Conservation (phyloP, 192 early-diverging fungal genomes). For the Coemansia sp. region DNA sequence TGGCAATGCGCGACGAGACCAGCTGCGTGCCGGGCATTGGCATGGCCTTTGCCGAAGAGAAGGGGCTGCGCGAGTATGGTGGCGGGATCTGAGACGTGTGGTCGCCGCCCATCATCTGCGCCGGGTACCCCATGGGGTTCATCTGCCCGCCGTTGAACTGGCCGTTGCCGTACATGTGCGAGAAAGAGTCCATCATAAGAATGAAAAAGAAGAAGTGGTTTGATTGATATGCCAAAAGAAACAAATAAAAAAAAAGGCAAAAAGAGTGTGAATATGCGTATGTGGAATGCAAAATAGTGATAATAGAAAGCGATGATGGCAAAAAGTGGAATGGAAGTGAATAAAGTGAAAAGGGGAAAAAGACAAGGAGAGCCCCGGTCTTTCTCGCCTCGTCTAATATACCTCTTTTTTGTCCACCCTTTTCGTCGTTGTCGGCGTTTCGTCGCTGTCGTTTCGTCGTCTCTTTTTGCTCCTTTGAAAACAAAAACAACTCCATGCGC, state of each 20-base stretch:
- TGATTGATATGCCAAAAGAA: constrained; percentile 11
- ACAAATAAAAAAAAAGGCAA: constrained; percentile 13
- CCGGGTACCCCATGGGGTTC: constrained; percentile 14
- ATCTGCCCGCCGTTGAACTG: constrained; percentile 23
- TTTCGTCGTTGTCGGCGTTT: too few relatives aligned
- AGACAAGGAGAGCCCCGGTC: neutral
- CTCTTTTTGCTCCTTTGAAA: neutral
- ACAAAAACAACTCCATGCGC: neutral
- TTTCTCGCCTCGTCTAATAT: constrained; percentile 1
- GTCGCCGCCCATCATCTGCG: constrained; percentile 15
- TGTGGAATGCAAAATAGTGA: constrained; percentile 15
- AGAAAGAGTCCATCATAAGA: constrained; percentile 29
- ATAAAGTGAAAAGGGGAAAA: constrained; percentile 14
- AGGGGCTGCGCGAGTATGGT: constrained; percentile 17
- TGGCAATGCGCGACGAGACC: constrained; percentile 22
- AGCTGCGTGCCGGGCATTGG: constrained; percentile 10
- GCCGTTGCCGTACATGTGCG: constrained; percentile 32
- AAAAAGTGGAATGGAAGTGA: neutral
- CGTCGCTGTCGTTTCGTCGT: too few relatives aligned
- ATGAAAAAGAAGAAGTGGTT: neutral
- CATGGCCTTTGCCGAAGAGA: constrained; percentile 4
- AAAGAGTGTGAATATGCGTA: constrained; percentile 11
- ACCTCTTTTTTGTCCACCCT: neutral
- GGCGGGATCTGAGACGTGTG: constrained; percentile 29
- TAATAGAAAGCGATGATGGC: constrained; percentile 5